Conservation (phyloP, 2,329 filamentous ascomycete species). For the Sporothrix schenckii region DNA sequence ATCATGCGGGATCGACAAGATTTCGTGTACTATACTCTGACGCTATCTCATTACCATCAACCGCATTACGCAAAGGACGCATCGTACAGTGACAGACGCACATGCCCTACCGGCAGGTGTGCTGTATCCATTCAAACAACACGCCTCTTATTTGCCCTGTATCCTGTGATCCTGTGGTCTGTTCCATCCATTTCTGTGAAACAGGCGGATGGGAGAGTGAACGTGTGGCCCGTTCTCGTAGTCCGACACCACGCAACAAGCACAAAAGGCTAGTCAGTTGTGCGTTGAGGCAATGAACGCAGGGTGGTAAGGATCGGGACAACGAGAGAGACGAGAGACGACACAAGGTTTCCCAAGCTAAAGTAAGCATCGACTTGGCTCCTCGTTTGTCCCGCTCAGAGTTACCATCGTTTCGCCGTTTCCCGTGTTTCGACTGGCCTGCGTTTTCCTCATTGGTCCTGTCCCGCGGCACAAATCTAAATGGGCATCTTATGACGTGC, state of each 20-base stretch:
- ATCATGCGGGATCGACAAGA: not conserved
- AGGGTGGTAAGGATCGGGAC: not conserved
- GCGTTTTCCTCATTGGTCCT: constrained; percentile 26
- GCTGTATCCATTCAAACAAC: constrained; percentile 12
- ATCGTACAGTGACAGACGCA: not conserved
- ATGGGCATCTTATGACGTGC: not conserved
- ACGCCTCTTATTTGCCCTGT: not conserved
- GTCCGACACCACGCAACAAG: not conserved
- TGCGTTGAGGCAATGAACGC: not conserved
- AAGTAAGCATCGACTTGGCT: not conserved
- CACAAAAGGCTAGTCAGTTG: not conserved
- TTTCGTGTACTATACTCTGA: not conserved
- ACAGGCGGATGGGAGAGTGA: constrained; percentile 2
- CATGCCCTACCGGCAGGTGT: not conserved
- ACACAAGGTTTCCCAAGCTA: not conserved
- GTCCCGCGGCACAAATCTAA: constrained; percentile 2
- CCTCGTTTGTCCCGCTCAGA: constrained; percentile 9
- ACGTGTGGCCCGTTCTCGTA: constrained; percentile 2
- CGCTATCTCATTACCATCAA: not conserved
- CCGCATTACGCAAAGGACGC: not conserved
- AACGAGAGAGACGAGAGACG: not conserved
- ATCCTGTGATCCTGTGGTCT: not conserved
- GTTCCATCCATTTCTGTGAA: constrained; percentile 6
- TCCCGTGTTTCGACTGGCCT: constrained; percentile 24
- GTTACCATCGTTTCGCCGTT: constrained; percentile 13